phyloP scores from a whole-genome alignment of 768 basidiomycete species.

The Lactifluus volemus region DNA sequence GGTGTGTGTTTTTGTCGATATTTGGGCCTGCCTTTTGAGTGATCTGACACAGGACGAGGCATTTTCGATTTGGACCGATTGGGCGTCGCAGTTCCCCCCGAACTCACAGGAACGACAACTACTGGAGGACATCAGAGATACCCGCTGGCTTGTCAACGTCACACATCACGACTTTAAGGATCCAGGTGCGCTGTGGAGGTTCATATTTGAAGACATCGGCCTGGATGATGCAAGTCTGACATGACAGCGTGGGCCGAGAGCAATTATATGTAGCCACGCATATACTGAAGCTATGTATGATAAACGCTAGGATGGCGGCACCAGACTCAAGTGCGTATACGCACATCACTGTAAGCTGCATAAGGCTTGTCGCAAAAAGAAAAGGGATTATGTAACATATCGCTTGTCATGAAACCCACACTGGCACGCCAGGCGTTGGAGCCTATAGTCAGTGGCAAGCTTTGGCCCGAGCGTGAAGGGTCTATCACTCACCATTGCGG shows the following conservation, averaged over 20 bases:
- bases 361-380: too few relatives aligned
- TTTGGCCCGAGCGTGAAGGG: too few relatives aligned
- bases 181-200: constrained; percentile 71
- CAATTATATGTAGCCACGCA: not conserved
- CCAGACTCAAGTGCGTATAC: not conserved
- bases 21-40: not conserved
- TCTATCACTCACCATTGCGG: too few relatives aligned
- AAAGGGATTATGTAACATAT: too few relatives aligned
- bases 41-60: constrained; percentile 69
- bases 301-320: not conserved
- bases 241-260: not conserved
- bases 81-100: constrained; percentile 83
- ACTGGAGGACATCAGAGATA: constrained; percentile 61
- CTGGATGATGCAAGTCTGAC: not conserved
- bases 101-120: constrained; percentile 60
- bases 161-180: constrained; percentile 92
- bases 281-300: constrained; percentile 2
- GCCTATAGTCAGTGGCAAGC: too few relatives aligned
- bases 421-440: too few relatives aligned
- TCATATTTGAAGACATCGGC: constrained; percentile 45
- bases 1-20: constrained; percentile 37
- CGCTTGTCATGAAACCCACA: too few relatives aligned
- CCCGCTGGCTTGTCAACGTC: constrained; percentile 85
- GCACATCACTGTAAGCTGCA: not conserved
- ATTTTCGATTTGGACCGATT: constrained; percentile 92